phyloP scores from a whole-genome alignment of 2,329 filamentous ascomycete genomes.

The Knufia petricola region DNA sequence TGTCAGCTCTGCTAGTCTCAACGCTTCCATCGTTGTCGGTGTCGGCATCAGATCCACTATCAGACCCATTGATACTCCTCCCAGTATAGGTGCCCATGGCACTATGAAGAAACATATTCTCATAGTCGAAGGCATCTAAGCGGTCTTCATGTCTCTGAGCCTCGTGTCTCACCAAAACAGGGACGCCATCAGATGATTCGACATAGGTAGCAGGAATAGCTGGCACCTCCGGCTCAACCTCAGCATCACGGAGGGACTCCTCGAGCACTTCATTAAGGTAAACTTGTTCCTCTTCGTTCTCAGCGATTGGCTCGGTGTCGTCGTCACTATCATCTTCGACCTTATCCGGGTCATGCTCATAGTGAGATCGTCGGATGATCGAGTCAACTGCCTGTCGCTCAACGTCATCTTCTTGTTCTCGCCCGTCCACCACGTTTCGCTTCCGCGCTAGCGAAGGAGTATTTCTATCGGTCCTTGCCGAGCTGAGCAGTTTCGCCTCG shows the following conservation, averaged over 20 bases:
- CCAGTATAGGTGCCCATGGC: slow-evolving; percentile 60
- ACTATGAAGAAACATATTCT: slow-evolving; percentile 89
- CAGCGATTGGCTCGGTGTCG: slow-evolving; percentile 25
- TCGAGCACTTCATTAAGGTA: slow-evolving; percentile 44
- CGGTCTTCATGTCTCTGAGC: slow-evolving; percentile 79
- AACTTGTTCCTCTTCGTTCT: slow-evolving; percentile 33
- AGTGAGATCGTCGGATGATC: slow-evolving; percentile 3
- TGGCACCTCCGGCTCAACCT: slow-evolving; percentile 28
- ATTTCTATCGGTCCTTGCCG: slow-evolving; percentile 20
- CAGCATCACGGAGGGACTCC: slow-evolving; percentile 28
- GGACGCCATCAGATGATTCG: slow-evolving; percentile 6
- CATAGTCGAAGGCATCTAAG: slow-evolving; percentile 91
- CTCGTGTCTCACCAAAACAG: slow-evolving; percentile 47
- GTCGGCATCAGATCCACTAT: slow-evolving; percentile 15
- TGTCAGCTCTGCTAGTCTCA: slow-evolving; percentile 17
- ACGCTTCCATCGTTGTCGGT: slow-evolving; percentile 21
- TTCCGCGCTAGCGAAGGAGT: slow-evolving; percentile 11
- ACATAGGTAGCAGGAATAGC: slow-evolving; percentile 22
- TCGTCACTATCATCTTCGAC: slow-evolving; percentile 26
- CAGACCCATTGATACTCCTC: slow-evolving; percentile 14
- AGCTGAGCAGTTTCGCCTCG: slow-evolving; percentile 15
- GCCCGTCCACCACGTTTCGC: background rate
- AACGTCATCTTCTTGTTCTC: background rate
- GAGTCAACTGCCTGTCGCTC: slow-evolving; percentile 12
- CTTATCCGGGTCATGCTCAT: background rate